Percentiles rank a stretch among this genome's conserved stretches.
Conservation (phyloP, 306 rosid species). For the Cucumis hystrix region DNA sequence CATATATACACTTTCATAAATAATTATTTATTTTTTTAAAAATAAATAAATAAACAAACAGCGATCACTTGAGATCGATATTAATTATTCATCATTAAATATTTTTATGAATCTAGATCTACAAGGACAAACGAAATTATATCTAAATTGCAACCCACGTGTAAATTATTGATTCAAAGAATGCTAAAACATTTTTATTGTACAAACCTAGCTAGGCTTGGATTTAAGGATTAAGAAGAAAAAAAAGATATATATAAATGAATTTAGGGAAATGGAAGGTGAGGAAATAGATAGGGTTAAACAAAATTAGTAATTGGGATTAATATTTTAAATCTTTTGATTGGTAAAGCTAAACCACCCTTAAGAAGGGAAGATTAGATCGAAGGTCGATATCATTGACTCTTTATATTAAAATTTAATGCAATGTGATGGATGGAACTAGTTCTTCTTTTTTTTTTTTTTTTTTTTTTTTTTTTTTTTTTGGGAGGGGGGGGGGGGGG, state of each 20-base stretch:
- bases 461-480: not conserved
- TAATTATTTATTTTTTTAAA: not conserved
- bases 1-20: not conserved
- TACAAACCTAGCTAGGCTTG: not conserved
- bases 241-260: too few species aligned
- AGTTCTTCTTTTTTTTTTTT: not conserved
- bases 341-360: constrained; percentile 2
- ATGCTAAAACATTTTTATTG: not conserved
- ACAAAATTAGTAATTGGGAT: not conserved
- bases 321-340: not conserved
- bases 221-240: not conserved
- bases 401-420: constrained; percentile 6
- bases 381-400: constrained; percentile 3
- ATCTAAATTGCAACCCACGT: not conserved
- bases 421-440: not conserved
- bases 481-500: not conserved
- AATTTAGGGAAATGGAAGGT: too few species aligned
- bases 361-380: constrained; percentile 1
- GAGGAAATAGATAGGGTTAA: not conserved
- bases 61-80: not conserved
- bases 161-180: not conserved
- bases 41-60: not conserved
- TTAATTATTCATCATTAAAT: not conserved
- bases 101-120: not conserved
- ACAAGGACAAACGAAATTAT: not conserved